Evolutionary conservation across 2,329 filamentous ascomycete species (phyloP).

Genomic region (Botrytis squamosa): DNA sequence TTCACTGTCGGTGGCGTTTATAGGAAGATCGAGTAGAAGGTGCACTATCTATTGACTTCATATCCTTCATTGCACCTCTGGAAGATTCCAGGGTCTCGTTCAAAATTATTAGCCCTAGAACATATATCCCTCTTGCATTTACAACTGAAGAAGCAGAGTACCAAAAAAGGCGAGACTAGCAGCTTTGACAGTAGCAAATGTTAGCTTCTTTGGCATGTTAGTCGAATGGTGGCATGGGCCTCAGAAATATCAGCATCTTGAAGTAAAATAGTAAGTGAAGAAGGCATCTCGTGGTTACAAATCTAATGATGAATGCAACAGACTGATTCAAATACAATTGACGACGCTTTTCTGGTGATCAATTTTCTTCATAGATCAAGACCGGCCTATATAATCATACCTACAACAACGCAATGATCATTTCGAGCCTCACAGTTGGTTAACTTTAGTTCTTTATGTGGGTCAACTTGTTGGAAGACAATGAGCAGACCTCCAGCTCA

Average conservation of each 20-base stretch:
- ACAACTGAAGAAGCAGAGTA: background rate
- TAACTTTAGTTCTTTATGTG: background rate
- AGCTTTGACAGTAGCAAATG: conserved; percentile 18
- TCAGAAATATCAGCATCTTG: conserved; percentile 14
- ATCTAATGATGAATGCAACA: too few species aligned
- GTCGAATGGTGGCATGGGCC: background rate
- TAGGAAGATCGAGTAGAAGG: conserved; percentile 22
- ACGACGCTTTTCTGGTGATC: too few species aligned
- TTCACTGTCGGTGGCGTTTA: conserved; percentile 6
- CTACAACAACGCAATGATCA: conserved; percentile 15
- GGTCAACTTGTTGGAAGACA: background rate
- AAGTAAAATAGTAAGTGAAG: conserved; percentile 18
- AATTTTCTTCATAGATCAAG: too few species aligned
- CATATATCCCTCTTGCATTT: conserved; percentile 16
- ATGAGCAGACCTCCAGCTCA: background rate
- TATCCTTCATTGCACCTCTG: background rate
- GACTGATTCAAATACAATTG: too few species aligned
- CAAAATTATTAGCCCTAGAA: conserved; percentile 3
- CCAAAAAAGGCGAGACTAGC: conserved; percentile 22
- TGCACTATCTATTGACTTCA: conserved; percentile 10
- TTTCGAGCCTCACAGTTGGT: conserved; percentile 25
- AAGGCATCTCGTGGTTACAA: conserved; percentile 17
- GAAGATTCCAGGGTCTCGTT: conserved; percentile 12
- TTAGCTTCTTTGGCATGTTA: conserved; percentile 8
- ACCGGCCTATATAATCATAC: too few species aligned